Base-by-base conservation (phyloP, 2,329 filamentous ascomycete species). In the Venturia nashicola region DNA sequence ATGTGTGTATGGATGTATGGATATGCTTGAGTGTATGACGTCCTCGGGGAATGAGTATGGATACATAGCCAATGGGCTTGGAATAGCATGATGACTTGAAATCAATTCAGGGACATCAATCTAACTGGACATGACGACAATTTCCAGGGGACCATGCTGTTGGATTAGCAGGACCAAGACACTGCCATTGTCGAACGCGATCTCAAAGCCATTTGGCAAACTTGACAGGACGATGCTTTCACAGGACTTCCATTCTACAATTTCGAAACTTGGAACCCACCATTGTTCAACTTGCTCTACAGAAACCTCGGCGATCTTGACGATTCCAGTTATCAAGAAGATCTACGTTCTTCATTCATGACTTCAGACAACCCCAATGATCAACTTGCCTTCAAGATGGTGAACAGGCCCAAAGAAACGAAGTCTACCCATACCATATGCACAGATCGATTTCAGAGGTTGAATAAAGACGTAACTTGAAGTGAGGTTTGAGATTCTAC, bases 11-110 rank as follows among this genome's bases (percentile, higher is more conserved):
- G 43, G 20, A 27, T 43, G 18, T 60, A 43, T 34, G 59, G 23
- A 2, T 44, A 60, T n/a, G 36, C 36, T 42, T 20, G 20, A 43
- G 39, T 44, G 2, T 42, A 60, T 60, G 42, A 11, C 9, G 18
- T 27, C 36, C 39, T 43, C 39, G 42, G 23, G 36, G 57, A 43
- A 42, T 27, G 43, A 12, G 43, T 34, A n/a, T 44, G 36, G 20
- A 43, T 60, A 60, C 59, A 57, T 57, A 57, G 32, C n/a, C 46
- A 51, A 57, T 57, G 27, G 32, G 32, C 32, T 27, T 51, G 46
- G 46, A 51, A 27, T 27, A 9, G 5, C 46, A 51, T 51, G 20
- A 27, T 51, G 20, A n/a, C 20, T 51, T 11, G 20, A 27, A 27
- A 5, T 27, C 46, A 27, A 51, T 20, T 27, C 20, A 12, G 20